A percentile compares a stretch with the other conserved stretches of the same genome.
phyloP scores from a whole-genome alignment of 805 yeast genomes.

The Starmerella roubikii region DNA sequence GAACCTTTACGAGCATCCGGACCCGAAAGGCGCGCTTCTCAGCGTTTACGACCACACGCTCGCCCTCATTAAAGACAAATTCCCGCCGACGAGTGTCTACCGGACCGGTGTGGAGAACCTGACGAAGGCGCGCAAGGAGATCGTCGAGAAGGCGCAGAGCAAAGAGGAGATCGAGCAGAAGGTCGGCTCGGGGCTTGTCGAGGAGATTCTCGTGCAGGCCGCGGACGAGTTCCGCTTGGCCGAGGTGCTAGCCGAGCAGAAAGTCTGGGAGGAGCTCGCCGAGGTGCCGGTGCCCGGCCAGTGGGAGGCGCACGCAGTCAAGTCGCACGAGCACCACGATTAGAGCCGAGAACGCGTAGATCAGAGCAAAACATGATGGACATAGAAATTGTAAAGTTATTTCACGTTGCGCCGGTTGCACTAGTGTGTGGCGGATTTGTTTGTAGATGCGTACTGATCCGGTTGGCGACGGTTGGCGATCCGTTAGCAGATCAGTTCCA shows the following conservation, averaged over 20 bases:
- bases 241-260: conserved; percentile 51
- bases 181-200: conserved; percentile 74
- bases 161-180: conserved; percentile 52
- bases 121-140: conserved; percentile 52
- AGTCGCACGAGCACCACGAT: conserved; percentile 12
- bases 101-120: conserved; percentile 59
- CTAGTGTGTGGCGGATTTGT: no score
- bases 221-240: conserved; percentile 63
- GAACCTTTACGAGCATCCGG: conserved; percentile 66
- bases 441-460: no score
- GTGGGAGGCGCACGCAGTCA: conserved; percentile 36
- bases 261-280: conserved; percentile 67
- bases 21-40: conserved; percentile 66
- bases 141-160: conserved; percentile 51
- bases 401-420: no score
- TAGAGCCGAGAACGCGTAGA: not conserved
- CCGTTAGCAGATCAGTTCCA: no score
- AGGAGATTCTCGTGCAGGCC: conserved; percentile 72
- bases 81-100: conserved; percentile 63
- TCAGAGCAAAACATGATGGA: not conserved
- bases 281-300: conserved; percentile 71
- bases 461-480: no score
- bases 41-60: conserved; percentile 61
- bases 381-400: no score
- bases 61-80: conserved; percentile 40